Percentiles rank a stretch among this genome's conserved stretches.
Evolutionary conservation across 176 grass and related monocot species (phyloP).

Genomic region (Dactylis glomerata): DNA sequence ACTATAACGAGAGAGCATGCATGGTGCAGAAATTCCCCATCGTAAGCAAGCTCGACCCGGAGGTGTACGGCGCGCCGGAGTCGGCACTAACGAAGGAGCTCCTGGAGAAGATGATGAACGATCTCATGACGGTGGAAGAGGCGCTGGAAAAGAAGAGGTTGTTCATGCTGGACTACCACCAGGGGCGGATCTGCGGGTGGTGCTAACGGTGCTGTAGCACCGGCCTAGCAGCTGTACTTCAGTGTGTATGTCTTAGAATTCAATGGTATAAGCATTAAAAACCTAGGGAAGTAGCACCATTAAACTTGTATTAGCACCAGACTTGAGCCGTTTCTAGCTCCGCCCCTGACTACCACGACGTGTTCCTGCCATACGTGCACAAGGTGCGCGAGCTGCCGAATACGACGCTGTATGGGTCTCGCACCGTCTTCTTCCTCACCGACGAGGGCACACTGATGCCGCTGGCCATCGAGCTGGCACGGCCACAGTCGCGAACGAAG

Average conservation of each 20-base stretch:
- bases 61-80: conserved; percentile 36
- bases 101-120: conserved; percentile 39
- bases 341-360: conserved; percentile 96
- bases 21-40: conserved; percentile 48
- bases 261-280: too few relatives aligned
- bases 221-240: too few relatives aligned
- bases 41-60: conserved; percentile 43
- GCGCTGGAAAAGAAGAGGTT: conserved; percentile 51
- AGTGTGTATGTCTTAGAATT: too few relatives aligned
- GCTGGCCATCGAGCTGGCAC: conserved; percentile 67
- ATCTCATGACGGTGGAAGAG: conserved; percentile 53
- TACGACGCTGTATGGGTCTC: conserved; percentile 59
- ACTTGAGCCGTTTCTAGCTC: too few relatives aligned
- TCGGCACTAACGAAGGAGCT: conserved; percentile 45
- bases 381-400: conserved; percentile 39
- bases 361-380: conserved; percentile 71
- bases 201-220: too few relatives aligned
- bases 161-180: conserved; percentile 89
- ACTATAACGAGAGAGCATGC: neutral
- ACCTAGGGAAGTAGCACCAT: too few relatives aligned
- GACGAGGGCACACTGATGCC: conserved; percentile 45
- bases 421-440: conserved; percentile 68
- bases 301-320: too few relatives aligned
- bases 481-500: conserved; percentile 50
- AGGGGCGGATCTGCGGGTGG: too few relatives aligned